A percentile compares a stretch with the other conserved stretches of the same genome.
Evolutionary conservation across 2,329 filamentous ascomycete species (phyloP).

Genomic region (Trichoderma afroharzianum): DNA sequence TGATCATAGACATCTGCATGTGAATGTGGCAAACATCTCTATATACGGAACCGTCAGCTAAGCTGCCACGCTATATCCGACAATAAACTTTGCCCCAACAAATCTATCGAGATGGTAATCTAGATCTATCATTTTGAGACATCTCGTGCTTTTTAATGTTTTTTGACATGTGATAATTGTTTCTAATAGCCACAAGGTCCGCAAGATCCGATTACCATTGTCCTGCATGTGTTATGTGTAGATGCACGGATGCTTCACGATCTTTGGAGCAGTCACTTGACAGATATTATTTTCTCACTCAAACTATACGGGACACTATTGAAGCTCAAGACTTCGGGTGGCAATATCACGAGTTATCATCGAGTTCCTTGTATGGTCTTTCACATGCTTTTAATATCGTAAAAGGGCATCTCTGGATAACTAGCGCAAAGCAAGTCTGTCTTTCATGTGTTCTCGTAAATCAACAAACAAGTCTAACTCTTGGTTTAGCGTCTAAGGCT

Average conservation of each 20-base stretch:
- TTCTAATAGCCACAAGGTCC: background rate
- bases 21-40: slow-evolving; percentile 14
- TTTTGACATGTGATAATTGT: slow-evolving; percentile 3
- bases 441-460: background rate
- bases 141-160: background rate
- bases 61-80: background rate
- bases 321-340: background rate
- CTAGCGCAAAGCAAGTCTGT: background rate
- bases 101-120: background rate
- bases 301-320: background rate
- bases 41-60: background rate
- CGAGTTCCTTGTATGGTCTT: background rate
- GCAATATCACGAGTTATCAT: background rate
- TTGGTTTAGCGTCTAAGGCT: slow-evolving; percentile 49
- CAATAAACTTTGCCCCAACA: slow-evolving; percentile 6
- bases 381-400: background rate
- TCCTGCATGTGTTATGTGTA: background rate
- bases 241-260: background rate
- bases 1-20: background rate
- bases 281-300: background rate
- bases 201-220: background rate
- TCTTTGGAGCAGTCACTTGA: background rate
- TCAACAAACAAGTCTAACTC: slow-evolving; percentile 3
- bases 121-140: background rate
- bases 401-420: background rate